Conservation (phyloP, 176 grass and related monocot genomes). For the Panicum miliaceum region DNA sequence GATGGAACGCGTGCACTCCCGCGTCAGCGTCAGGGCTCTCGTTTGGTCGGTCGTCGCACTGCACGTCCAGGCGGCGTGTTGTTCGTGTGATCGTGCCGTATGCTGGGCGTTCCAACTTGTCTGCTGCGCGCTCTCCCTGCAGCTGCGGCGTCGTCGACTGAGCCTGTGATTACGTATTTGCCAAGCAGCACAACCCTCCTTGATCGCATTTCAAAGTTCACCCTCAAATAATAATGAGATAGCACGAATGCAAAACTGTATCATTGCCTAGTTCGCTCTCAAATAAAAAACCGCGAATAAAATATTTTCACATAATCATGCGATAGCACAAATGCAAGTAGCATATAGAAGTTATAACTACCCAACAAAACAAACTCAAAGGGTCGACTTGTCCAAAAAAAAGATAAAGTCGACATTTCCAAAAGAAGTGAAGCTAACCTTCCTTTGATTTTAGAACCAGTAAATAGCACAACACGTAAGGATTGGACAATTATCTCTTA, state of each 20-base stretch:
- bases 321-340: background rate
- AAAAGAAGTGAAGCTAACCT: background rate
- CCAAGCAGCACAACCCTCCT: too few relatives aligned
- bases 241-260: too few relatives aligned
- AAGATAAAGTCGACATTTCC: background rate
- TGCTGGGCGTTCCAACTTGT: too few relatives aligned
- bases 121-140: too few relatives aligned
- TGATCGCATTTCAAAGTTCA: too few relatives aligned
- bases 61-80: background rate
- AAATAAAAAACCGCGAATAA: too few relatives aligned
- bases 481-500: slow-evolving; percentile 1
- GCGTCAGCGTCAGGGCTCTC: too few relatives aligned
- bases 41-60: too few relatives aligned
- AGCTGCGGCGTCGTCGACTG: too few relatives aligned
- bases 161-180: too few relatives aligned
- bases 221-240: too few relatives aligned
- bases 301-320: background rate
- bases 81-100: background rate
- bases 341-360: background rate
- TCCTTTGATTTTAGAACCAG: slow-evolving; percentile 24
- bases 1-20: background rate
- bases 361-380: background rate
- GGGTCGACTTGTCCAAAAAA: background rate
- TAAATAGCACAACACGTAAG: slow-evolving; percentile 6
- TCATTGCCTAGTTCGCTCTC: too few relatives aligned